Conservation (phyloP, 169 alveolate species). For the Neospora caninum region DNA sequence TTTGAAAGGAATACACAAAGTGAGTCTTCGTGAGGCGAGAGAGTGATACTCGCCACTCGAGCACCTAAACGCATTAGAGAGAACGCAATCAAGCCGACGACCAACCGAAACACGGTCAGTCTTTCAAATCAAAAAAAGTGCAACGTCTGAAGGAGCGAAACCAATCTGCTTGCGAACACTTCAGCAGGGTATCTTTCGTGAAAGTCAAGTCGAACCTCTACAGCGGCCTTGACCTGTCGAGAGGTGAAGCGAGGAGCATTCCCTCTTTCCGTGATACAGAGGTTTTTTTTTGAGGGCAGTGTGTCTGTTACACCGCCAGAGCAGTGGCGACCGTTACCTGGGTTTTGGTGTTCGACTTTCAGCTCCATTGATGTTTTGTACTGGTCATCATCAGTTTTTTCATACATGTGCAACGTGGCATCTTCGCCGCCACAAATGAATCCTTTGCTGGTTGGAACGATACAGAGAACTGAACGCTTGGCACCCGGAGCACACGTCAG, state of each 20-base stretch:
- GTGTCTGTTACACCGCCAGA: not conserved
- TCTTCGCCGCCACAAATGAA: conserved; percentile 87
- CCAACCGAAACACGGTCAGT: too few relatives aligned
- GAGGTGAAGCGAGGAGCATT: too few relatives aligned
- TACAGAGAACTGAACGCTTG: conserved; percentile 76
- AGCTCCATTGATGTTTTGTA: conserved; percentile 11
- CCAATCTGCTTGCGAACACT: too few relatives aligned
- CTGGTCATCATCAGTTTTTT: conserved; percentile 75
- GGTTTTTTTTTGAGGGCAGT: too few relatives aligned
- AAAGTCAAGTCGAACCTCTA: too few relatives aligned
- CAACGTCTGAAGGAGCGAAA: too few relatives aligned
- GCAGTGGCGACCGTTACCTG: not conserved
- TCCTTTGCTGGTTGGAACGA: conserved; percentile 84
- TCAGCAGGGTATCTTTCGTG: too few relatives aligned
- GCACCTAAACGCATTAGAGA: conserved; percentile 22
- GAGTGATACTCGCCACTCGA: conserved; percentile 52
- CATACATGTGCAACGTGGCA: conserved; percentile 80
- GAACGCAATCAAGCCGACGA: not conserved
- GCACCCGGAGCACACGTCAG: conserved; percentile 82
- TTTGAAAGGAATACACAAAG: conserved; percentile 77
- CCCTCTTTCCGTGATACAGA: too few relatives aligned
- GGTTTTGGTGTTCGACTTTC: conserved; percentile 18
- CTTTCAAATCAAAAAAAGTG: too few relatives aligned
- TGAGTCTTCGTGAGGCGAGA: conserved; percentile 74
- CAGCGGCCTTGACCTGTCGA: too few relatives aligned